Percentiles rank a stretch among this genome's conserved stretches.
phyloP scores from a whole-genome alignment of 2,329 filamentous ascomycete genomes.

The Botrytis cinerea region DNA sequence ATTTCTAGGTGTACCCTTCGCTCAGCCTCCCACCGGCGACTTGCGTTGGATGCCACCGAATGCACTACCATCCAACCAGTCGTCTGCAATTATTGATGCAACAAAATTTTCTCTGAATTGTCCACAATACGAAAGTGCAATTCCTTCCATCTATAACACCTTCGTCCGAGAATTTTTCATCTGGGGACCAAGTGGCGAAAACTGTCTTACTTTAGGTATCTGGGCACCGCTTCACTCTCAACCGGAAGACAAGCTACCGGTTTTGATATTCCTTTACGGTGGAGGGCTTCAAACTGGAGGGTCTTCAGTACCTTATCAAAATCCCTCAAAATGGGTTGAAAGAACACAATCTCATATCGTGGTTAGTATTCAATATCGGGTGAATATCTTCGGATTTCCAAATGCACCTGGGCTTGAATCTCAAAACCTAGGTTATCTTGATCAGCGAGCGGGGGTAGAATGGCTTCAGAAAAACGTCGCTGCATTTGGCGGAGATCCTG shows the following conservation, averaged over 20 bases:
- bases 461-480: not conserved
- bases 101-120: not conserved
- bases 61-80: not conserved
- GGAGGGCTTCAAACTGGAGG: slow-evolving; percentile 27
- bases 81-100: not conserved
- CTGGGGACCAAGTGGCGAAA: slow-evolving; percentile 29
- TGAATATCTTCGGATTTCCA: slow-evolving; percentile 38
- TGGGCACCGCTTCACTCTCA: slow-evolving; percentile 30
- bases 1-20: not conserved
- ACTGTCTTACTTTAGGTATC: slow-evolving; percentile 38
- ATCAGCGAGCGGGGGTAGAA: not conserved
- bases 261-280: slow-evolving; percentile 36
- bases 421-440: not conserved
- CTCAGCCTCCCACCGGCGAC: not conserved
- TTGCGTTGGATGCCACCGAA: not conserved
- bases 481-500: not conserved
- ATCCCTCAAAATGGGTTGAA: slow-evolving; percentile 26
- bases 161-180: slow-evolving; percentile 19
- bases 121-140: not conserved
- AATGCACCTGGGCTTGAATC: not conserved
- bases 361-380: slow-evolving; percentile 41
- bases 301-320: slow-evolving; percentile 16
- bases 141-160: not conserved
- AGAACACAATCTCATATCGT: slow-evolving; percentile 34
- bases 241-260: slow-evolving; percentile 48